Evolutionary conservation across 2,329 filamentous ascomycete genomes (phyloP).

Genomic region (Penicillium paneum): DNA sequence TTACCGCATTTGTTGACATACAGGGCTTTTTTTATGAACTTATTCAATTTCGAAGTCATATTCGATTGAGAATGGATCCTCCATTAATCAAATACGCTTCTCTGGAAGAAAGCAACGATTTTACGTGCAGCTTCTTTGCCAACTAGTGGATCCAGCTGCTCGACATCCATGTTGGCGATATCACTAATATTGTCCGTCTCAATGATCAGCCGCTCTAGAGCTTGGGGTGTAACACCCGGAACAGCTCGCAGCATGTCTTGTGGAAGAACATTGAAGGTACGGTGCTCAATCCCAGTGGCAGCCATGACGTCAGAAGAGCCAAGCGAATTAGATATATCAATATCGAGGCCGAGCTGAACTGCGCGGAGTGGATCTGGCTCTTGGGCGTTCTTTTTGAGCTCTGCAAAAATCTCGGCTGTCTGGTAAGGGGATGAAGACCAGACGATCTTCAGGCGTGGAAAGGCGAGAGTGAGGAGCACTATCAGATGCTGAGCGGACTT

Average conservation of each 20-base stretch:
- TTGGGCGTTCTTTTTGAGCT: conserved; percentile 81
- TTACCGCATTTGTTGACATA: background rate
- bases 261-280: conserved; percentile 76
- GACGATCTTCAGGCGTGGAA: conserved; percentile 83
- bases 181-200: conserved; percentile 74
- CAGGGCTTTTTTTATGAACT: background rate
- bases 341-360: conserved; percentile 74
- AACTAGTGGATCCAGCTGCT: conserved; percentile 69
- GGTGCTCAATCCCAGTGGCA: conserved; percentile 53
- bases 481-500: conserved; percentile 88
- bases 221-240: conserved; percentile 79
- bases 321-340: conserved; percentile 39
- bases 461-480: conserved; percentile 86
- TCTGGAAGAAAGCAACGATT: conserved; percentile 77
- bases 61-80: background rate
- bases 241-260: conserved; percentile 87
- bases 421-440: conserved; percentile 94
- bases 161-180: conserved; percentile 78
- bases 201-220: conserved; percentile 67
- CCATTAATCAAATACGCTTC: conserved; percentile 53
- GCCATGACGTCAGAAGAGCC: conserved; percentile 52
- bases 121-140: conserved; percentile 73
- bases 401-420: conserved; percentile 94
- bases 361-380: conserved; percentile 90
- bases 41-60: background rate